Evolutionary conservation across 805 yeast genomes (phyloP).

Genomic region (Saccharomycopsis sp.): DNA sequence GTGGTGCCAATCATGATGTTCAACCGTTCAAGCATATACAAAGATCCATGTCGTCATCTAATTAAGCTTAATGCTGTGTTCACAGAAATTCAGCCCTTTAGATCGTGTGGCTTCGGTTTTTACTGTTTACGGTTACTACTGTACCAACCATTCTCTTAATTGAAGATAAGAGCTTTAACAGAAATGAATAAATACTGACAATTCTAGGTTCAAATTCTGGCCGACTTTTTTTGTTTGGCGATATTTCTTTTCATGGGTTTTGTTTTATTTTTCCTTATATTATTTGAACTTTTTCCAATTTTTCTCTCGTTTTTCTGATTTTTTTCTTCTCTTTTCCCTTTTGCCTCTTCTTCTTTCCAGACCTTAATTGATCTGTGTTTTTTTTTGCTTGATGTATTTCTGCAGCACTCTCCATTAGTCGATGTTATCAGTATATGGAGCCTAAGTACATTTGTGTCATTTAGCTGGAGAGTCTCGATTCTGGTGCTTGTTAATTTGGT

Average conservation of each 20-base stretch:
- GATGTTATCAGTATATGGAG: background rate
- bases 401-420: background rate
- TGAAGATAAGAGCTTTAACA: background rate
- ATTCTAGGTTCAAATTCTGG: background rate
- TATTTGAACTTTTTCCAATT: background rate
- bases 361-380: background rate
- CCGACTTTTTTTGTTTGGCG: background rate
- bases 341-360: background rate
- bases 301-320: background rate
- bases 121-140: background rate
- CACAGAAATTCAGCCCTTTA: background rate
- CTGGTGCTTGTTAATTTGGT: background rate
- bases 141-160: background rate
- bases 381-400: background rate
- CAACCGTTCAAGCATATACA: no score
- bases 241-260: background rate
- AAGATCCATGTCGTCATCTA: no score
- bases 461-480: background rate
- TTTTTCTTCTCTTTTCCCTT: background rate
- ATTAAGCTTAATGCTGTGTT: no score
- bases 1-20: background rate
- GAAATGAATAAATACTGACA: background rate
- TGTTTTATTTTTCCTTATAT: background rate
- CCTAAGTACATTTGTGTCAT: background rate
- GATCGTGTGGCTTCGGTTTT: background rate